A percentile compares a stretch with the other conserved stretches of the same genome.
Conservation (phyloP, 2,329 filamentous ascomycete species). For the Ceratocystis lukuohia region DNA sequence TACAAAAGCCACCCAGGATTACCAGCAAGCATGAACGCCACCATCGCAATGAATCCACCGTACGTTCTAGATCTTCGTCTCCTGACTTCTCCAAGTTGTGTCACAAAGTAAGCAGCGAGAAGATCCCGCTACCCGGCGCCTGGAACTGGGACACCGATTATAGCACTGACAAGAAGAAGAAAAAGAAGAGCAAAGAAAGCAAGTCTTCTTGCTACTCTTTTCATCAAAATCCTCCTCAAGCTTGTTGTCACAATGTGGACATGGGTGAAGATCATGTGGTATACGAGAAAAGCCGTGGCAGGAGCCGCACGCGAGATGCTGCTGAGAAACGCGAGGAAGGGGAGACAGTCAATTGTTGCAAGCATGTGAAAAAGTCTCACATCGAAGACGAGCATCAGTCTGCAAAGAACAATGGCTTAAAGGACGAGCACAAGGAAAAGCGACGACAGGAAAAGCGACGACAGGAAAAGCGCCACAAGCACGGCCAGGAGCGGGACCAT, state of each 20-base stretch:
- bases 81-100: not conserved
- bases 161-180: not conserved
- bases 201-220: not conserved
- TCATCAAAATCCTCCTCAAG: not conserved
- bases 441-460: not conserved
- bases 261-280: not conserved
- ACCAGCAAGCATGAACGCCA: not conserved
- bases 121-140: not conserved
- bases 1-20: not conserved
- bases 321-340: not conserved
- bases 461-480: not conserved
- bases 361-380: not conserved
- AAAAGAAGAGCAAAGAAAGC: not conserved
- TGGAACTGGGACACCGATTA: slow-evolving; percentile 7
- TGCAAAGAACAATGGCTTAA: not conserved
- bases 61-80: not conserved
- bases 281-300: not conserved
- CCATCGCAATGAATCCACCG: not conserved
- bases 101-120: not conserved
- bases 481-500: not conserved
- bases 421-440: not conserved
- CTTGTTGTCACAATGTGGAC: too few relatives aligned
- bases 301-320: not conserved
- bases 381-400: not conserved
- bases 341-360: not conserved